Evolutionary conservation across 805 yeast species (phyloP).

Genomic region (Suhomyces kilbournensis): DNA sequence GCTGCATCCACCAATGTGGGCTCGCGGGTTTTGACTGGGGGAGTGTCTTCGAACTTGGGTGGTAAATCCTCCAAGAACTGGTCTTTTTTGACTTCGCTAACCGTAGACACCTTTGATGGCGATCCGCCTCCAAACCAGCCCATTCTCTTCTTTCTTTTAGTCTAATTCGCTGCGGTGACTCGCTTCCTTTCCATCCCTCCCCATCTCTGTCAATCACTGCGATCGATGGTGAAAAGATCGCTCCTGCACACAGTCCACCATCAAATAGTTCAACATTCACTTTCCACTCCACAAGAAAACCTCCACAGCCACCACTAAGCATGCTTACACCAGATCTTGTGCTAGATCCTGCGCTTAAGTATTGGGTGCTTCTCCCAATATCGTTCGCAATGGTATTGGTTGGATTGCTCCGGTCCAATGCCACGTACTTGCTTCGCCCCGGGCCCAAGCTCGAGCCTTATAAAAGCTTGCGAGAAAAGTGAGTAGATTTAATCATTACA

Average conservation of each 20-base stretch:
- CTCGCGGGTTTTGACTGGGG: conserved; percentile 12
- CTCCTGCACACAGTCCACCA: background rate
- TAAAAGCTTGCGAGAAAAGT: conserved; percentile 50
- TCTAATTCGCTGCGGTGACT: background rate
- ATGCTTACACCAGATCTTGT: conserved; percentile 27
- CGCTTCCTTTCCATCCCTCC: no score
- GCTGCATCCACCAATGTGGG: conserved; percentile 37
- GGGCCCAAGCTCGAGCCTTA: conserved; percentile 52
- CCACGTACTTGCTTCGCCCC: conserved; percentile 59
- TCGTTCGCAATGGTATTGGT: conserved; percentile 85
- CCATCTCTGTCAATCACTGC: background rate
- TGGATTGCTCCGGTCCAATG: conserved; percentile 71
- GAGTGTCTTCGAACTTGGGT: conserved; percentile 46
- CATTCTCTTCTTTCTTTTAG: conserved; percentile 18
- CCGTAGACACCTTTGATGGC: conserved; percentile 38
- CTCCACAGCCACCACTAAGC: background rate
- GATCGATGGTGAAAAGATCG: background rate
- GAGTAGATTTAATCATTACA: conserved; percentile 3
- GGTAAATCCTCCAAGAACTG: conserved; percentile 50
- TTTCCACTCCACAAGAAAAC: background rate
- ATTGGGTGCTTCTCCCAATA: conserved; percentile 91
- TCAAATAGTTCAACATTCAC: background rate
- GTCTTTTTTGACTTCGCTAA: conserved; percentile 25
- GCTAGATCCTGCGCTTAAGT: conserved; percentile 76
- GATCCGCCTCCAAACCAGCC: conserved; percentile 42